Base-by-base conservation (phyloP, 2,329 filamentous ascomycete genomes). In the Cucurbitaria berberidis region DNA sequence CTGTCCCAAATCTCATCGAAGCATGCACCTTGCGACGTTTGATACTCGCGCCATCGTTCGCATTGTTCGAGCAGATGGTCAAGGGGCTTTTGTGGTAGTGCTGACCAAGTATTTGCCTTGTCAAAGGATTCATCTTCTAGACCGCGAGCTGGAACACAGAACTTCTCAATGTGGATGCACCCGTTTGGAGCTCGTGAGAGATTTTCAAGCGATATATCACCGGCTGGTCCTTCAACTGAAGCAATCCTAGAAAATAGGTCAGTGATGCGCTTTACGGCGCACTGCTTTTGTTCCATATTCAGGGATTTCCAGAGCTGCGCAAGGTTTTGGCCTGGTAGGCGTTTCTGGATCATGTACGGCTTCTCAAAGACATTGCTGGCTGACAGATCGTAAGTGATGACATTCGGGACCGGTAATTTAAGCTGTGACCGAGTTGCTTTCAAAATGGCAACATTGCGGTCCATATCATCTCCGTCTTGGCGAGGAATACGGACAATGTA, bases 1-100 rank as follows among this genome's bases (percentile, higher is more conserved):
- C 48, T 36, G 13, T 55, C 38, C 53, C 55, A 69, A 15, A 59
- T 34, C 8, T 47, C 35, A 3, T 59, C 43, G 29, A 53, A 55
- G 19, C 26, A 22, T 16, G 9, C n/a, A 4, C 19, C 56, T 3
- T 35, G 8, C 13, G 5, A 13, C 5, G 5, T 32, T 3, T 59
- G 6, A 6, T 46, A 50, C 5, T 45, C 46, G 5, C 49, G 39
- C 51, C 55, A 63, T 8, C 29, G 30, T 21, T 56, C 34, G 18
- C 47, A 57, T n/a, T 48, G 51, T 22, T 53, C 48, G 2, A 63
- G 38, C 1, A 63, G 10, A 15, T 49, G 47, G 0, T 39, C 41
- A 2, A 55, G 11, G 1, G 51, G 15, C 10, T 30, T 26, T 15
- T 48, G 47, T 2, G 29, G 35, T 5, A n/a, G 18, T 30, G 54